A percentile compares a stretch with the other conserved stretches of the same genome.
These are phyloP conservation scores for Fusarium sp. DNA, from an alignment of 2,329 filamentous ascomycete genomes.

Conservation along the genomic window DNA sequence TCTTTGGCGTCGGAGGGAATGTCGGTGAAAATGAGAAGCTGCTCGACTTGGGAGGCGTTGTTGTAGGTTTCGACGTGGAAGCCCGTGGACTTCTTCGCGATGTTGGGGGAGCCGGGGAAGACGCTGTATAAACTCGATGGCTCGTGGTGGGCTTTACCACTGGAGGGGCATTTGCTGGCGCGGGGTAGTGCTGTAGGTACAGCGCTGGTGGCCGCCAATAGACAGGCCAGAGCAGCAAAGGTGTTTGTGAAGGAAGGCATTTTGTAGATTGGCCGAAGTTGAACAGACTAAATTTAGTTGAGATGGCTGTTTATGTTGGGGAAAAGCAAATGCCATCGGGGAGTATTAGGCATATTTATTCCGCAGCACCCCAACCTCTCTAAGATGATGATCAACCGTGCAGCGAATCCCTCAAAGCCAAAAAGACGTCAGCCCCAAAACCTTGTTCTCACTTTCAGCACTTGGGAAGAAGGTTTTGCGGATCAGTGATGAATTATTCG, in stretches of 20 bases:
- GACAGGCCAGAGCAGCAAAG: constrained; percentile 20
- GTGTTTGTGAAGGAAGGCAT: constrained; percentile 26
- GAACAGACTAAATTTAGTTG: neutral
- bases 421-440: constrained; percentile 6
- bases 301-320: constrained; percentile 1
- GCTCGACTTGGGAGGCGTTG: constrained; percentile 47
- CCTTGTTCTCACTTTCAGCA: neutral
- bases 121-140: constrained; percentile 37
- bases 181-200: constrained; percentile 24
- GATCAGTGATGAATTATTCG: constrained; percentile 24
- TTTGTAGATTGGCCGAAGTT: neutral
- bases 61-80: constrained; percentile 45
- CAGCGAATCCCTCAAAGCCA: constrained; percentile 4
- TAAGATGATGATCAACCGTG: constrained; percentile 28
- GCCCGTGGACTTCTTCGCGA: constrained; percentile 27
- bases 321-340: neutral
- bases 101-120: constrained; percentile 33
- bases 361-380: constrained; percentile 19
- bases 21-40: constrained; percentile 50
- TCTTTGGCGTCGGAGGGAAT: constrained; percentile 48
- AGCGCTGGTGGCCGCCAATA: constrained; percentile 25
- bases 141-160: constrained; percentile 3
- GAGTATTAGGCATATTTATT: constrained; percentile 25
- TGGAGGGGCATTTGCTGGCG: constrained; percentile 22
- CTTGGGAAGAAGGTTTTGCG: constrained; percentile 13